These are phyloP conservation scores for Scleromitrula shiraiana DNA, from an alignment of 2,329 filamentous ascomycete species.

Conservation along the genomic window DNA sequence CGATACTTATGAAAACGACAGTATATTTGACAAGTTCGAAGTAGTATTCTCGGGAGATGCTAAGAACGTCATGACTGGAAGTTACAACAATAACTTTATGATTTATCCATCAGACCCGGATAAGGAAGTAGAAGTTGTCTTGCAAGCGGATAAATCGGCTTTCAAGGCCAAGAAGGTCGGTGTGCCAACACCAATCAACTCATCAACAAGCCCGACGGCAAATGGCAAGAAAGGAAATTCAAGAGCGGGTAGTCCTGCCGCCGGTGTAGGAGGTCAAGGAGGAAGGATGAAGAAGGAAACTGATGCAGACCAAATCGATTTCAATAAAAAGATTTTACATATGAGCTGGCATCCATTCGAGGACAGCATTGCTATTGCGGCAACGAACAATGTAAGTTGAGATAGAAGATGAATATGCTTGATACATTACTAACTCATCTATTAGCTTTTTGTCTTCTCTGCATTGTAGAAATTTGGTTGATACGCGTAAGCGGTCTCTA, in stretches of 20 bases:
- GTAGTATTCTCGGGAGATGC: conserved; percentile 97
- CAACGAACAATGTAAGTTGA: conserved; percentile 89
- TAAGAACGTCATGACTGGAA: conserved; percentile 99
- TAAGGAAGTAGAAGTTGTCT: conserved; percentile 92
- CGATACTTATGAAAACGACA: conserved; percentile 98
- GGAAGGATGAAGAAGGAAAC: conserved; percentile 98
- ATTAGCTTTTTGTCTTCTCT: conserved; percentile 69
- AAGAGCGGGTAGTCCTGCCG: conserved; percentile 79
- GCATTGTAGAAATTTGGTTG: conserved; percentile 50
- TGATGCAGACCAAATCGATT: conserved; percentile 98
- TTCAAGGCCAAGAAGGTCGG: conserved; percentile 99
- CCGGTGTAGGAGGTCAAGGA: conserved; percentile 64
- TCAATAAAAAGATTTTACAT: conserved; percentile 99
- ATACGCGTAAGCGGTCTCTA: conserved; percentile 23
- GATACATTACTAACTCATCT: conserved; percentile 11
- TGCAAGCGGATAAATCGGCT: conserved; percentile 96
- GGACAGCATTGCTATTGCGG: conserved; percentile 98
- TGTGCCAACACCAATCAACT: conserved; percentile 93
- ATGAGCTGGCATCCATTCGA: conserved; percentile 99
- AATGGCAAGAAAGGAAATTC: conserved; percentile 83
- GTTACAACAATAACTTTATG: conserved; percentile 99
- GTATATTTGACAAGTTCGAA: conserved; percentile 99
- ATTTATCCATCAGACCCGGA: conserved; percentile 96
- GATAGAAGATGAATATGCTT: conserved; percentile 16
- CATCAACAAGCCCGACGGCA: conserved; percentile 61